phyloP scores from a whole-genome alignment of 2,329 filamentous ascomycete genomes.

The Colletotrichum sansevieriae region DNA sequence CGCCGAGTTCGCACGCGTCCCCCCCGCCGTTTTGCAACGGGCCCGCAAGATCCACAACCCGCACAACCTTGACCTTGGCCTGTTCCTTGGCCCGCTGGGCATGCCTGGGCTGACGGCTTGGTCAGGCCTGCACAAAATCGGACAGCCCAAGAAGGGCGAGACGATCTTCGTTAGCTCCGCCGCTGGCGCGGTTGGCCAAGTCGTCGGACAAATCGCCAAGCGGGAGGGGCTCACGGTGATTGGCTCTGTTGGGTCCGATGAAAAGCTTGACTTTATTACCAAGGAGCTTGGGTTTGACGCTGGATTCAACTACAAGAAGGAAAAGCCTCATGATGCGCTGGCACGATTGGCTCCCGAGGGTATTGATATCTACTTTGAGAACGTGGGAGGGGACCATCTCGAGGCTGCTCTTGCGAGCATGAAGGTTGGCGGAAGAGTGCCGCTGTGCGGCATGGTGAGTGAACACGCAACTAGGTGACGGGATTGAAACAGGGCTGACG shows the following conservation, averaged over 20 bases:
- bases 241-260: constrained; percentile 84
- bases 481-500: background rate
- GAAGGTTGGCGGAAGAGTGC: constrained; percentile 75
- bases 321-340: constrained; percentile 77
- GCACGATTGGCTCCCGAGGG: constrained; percentile 80
- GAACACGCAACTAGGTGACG: too few relatives aligned
- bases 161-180: constrained; percentile 87
- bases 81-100: constrained; percentile 79
- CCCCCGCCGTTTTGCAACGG: constrained; percentile 13
- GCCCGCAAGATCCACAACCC: constrained; percentile 71
- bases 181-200: constrained; percentile 83
- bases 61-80: constrained; percentile 71
- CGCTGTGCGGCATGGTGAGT: constrained; percentile 74
- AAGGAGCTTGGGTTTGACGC: constrained; percentile 65
- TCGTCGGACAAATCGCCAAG: constrained; percentile 90
- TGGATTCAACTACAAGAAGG: constrained; percentile 92
- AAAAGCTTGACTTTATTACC: constrained; percentile 78
- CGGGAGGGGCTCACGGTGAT: constrained; percentile 83
- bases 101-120: constrained; percentile 76
- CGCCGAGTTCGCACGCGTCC: constrained; percentile 71
- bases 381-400: constrained; percentile 66
- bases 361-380: constrained; percentile 77
- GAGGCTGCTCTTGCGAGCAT: constrained; percentile 59
- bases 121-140: constrained; percentile 76
- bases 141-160: constrained; percentile 73